Percentiles rank a stretch among this genome's conserved stretches.
Conservation (phyloP, 2,329 filamentous ascomycete species). For the Botrytis medusae region DNA sequence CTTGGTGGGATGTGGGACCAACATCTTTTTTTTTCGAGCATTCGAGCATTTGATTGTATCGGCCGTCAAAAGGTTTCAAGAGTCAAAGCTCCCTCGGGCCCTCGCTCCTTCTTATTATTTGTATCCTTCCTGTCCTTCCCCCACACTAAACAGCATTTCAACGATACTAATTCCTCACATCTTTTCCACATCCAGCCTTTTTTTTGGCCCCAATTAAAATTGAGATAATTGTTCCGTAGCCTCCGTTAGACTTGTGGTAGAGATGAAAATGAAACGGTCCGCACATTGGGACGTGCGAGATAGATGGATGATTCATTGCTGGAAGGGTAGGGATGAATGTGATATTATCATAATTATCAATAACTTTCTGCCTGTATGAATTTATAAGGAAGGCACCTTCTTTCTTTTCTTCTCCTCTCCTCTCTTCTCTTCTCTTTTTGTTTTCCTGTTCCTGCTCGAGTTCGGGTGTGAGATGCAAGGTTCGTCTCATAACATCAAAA, state of each 20-base stretch:
- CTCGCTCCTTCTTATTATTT: neutral
- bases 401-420: neutral
- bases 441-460: neutral
- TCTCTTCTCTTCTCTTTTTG: neutral
- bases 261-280: neutral
- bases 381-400: neutral
- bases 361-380: neutral
- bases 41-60: neutral
- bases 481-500: neutral
- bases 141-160: neutral
- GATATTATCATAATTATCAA: neutral
- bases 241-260: neutral
- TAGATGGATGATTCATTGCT: neutral
- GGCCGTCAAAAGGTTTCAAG: neutral
- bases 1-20: neutral
- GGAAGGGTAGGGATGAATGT: neutral
- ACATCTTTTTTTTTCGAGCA: neutral
- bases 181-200: neutral
- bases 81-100: slow-evolving; percentile 11
- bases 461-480: neutral
- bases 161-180: neutral
- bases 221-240: neutral
- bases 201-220: neutral
- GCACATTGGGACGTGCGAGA: neutral
- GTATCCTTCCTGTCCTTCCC: neutral